Evolutionary conservation across 495 filamentous ascomycete species (phyloP).

Genomic region (Aspergillus cristatus): DNA sequence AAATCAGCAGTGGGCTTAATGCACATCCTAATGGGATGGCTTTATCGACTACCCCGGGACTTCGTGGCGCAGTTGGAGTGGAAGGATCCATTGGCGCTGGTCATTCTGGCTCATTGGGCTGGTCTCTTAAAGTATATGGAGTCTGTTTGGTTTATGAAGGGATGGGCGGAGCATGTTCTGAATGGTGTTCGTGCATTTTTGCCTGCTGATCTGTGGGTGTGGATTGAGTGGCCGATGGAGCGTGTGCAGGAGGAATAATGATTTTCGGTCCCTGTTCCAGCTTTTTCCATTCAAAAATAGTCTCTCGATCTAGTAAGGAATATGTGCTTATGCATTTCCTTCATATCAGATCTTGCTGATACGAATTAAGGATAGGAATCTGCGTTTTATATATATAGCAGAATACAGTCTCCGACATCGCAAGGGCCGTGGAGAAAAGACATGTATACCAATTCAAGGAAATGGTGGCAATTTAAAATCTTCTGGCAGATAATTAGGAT

Average conservation of each 20-base stretch:
- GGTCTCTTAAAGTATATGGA: conserved; percentile 24
- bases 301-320: too few species aligned
- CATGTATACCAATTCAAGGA: too few species aligned
- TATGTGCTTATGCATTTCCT: too few species aligned
- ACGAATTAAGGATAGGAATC: too few species aligned
- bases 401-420: too few species aligned
- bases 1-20: conserved; percentile 9
- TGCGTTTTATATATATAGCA: too few species aligned
- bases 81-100: conserved; percentile 26
- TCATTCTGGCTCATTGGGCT: conserved; percentile 33
- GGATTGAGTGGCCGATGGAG: conserved; percentile 20
- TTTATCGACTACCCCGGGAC: conserved; percentile 20
- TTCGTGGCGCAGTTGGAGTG: conserved; percentile 22
- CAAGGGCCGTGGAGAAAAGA: too few species aligned
- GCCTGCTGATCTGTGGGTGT: conserved; percentile 6
- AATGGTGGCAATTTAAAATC: too few species aligned
- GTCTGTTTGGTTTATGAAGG: conserved; percentile 23
- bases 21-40: conserved; percentile 18
- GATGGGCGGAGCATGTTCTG: conserved; percentile 23
- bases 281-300: too few species aligned
- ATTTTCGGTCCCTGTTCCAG: too few species aligned
- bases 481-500: too few species aligned
- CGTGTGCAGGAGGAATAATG: not conserved
- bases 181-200: conserved; percentile 12
- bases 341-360: too few species aligned